phyloP scores from a whole-genome alignment of 257 asterid genomes.

The Voacanga thouarsii region DNA sequence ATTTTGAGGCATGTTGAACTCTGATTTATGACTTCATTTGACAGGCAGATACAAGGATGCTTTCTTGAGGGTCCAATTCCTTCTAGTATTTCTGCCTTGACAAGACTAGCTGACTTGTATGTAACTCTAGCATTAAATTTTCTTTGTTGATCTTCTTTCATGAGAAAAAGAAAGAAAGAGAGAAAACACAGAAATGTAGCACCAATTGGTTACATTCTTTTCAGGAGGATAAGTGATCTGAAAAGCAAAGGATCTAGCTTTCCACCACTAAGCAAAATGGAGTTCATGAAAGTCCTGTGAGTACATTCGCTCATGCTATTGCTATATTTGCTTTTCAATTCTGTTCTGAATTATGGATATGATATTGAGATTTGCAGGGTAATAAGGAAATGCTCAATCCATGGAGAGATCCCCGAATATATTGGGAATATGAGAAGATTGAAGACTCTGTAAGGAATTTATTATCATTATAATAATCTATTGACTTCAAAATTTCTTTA shows the following conservation, averaged over 20 bases:
- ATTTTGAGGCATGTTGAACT: neutral
- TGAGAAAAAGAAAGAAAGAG: neutral
- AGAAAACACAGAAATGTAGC: neutral
- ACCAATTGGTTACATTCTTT: constrained; percentile 17
- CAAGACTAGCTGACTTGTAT: constrained; percentile 70
- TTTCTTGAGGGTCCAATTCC: constrained; percentile 91
- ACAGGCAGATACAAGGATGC: constrained; percentile 94
- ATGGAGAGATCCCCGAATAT: constrained; percentile 64
- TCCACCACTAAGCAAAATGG: constrained; percentile 51
- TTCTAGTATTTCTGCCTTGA: constrained; percentile 59
- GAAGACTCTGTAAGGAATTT: constrained; percentile 61
- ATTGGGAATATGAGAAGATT: constrained; percentile 57
- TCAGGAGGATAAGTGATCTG: constrained; percentile 93
- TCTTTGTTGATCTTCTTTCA: neutral
- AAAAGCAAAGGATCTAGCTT: constrained; percentile 53
- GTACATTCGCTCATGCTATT: constrained; percentile 23
- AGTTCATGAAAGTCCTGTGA: constrained; percentile 66
- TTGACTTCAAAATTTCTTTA: neutral
- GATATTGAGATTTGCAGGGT: constrained; percentile 27
- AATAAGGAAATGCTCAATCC: constrained; percentile 58
- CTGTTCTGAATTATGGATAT: neutral
- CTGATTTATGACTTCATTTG: constrained; percentile 16
- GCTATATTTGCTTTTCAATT: neutral
- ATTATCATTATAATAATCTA: neutral
- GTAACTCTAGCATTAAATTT: constrained; percentile 19